phyloP scores from a whole-genome alignment of 768 basidiomycete species.

The Steccherinum ochraceum region DNA sequence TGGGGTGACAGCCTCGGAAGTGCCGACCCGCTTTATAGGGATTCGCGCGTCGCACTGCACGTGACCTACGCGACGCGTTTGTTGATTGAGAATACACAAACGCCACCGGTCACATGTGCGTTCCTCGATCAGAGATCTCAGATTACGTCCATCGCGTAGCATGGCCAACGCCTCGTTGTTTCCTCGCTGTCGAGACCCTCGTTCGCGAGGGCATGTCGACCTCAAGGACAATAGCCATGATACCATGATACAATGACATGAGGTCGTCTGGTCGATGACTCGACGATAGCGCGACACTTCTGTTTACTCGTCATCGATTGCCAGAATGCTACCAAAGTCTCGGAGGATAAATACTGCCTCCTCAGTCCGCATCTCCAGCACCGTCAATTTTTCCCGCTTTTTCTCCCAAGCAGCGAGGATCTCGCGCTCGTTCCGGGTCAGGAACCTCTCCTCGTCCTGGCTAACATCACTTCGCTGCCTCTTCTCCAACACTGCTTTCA shows the following conservation, averaged over 20 bases:
- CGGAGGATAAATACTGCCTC: conserved; percentile 85
- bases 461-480: conserved; percentile 80
- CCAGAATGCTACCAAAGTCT: conserved; percentile 53
- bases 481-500: conserved; percentile 74
- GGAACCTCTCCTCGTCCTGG: conserved; percentile 59
- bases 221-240: no score
- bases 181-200: no score
- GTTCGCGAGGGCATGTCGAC: no score
- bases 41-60: conserved; percentile 22
- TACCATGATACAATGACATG: no score
- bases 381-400: conserved; percentile 65
- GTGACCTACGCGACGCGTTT: conserved; percentile 22
- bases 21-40: conserved; percentile 23
- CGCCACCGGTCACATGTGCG: not conserved
- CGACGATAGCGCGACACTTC: no score
- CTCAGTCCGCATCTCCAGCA: conserved; percentile 83
- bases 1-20: no score
- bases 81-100: conserved; percentile 16
- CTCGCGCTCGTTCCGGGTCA: conserved; percentile 68
- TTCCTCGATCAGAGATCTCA: not conserved
- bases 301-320: conserved; percentile 39
- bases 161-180: not conserved
- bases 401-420: conserved; percentile 67
- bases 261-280: no score
- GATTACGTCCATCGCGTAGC: not conserved